These are phyloP conservation scores for Apophysomyces ossiformis DNA, from an alignment of 371 early-diverging fungal genomes.

Conservation along the genomic window DNA sequence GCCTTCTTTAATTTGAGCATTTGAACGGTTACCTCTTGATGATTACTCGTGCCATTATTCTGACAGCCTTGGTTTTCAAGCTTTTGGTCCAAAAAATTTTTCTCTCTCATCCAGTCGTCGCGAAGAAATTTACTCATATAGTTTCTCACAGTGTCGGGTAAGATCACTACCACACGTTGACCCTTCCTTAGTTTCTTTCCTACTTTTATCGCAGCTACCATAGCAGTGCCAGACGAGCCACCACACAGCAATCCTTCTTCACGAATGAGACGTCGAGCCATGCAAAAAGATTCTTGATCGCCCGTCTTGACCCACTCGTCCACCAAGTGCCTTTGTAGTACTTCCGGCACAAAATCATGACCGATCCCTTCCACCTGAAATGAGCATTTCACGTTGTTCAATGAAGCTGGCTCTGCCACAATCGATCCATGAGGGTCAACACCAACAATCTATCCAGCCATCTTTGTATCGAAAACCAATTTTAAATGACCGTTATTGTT, in stretches of 20 bases:
- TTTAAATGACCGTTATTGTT: neutral
- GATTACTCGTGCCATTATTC: conserved; percentile 76
- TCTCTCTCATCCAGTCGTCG: conserved; percentile 93
- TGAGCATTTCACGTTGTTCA: conserved; percentile 64
- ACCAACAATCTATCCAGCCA: conserved; percentile 72
- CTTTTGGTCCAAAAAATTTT: conserved; percentile 70
- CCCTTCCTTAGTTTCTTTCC: conserved; percentile 85
- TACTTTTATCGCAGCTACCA: conserved; percentile 74
- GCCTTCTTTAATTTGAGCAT: conserved; percentile 83
- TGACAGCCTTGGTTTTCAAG: conserved; percentile 49
- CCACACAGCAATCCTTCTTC: conserved; percentile 95
- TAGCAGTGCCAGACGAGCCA: conserved; percentile 94
- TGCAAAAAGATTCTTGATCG: conserved; percentile 92
- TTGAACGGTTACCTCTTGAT: conserved; percentile 80
- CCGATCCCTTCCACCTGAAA: conserved; percentile 97
- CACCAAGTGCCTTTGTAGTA: conserved; percentile 80
- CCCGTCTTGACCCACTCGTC: conserved; percentile 95
- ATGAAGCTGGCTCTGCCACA: conserved; percentile 87
- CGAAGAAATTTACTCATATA: conserved; percentile 97
- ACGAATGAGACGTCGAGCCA: conserved; percentile 93
- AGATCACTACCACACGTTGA: conserved; percentile 88
- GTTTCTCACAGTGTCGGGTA: conserved; percentile 97
- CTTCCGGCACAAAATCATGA: conserved; percentile 96
- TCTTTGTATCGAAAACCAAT: neutral
- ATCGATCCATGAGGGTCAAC: conserved; percentile 97